Evolutionary conservation across 2,329 filamentous ascomycete species (phyloP), one percentile per base, ranked within the genome.

Genomic region (Verticillium klebahnii): DNA sequence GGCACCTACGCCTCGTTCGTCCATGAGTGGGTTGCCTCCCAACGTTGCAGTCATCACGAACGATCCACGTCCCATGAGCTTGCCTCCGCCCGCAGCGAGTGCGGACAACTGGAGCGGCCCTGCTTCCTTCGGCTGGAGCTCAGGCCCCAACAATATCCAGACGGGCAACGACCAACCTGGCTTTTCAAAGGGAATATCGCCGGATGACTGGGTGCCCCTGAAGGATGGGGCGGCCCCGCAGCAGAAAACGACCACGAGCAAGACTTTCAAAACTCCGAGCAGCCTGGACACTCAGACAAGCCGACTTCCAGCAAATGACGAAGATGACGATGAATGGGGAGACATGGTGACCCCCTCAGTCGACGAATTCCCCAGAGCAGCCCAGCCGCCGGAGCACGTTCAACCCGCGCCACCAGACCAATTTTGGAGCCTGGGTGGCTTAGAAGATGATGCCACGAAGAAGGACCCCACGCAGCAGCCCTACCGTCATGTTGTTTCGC

Each of bases 321-420:
- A 79, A 0, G 80, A 84, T 5, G 82, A 85, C 2, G 83, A 85
- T 55, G 84, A 86, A 40, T 87, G 84, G 84, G 84, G 84, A 2
- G 84, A 87, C 63, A 87, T 87, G 84, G 75, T 87, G 1, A 75
- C 74, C 8, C 80, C 79, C 3, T 78, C 76, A 60, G 59, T 63
- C 32, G 63, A 52, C 5, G 60, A 65, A 4, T 59, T 31, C 6
- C 45, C 45, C n/a, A 25, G 23, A 23, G 19, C 19, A 23, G n/a
- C 45, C 12, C 3, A 19, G n/a, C 11, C 45, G 19, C n/a, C 23
- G 9, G 19, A 19, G 11, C 19, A 52, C 12, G 45, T 14, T 11
- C 45, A 52, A 19, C n/a, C 45, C 5, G n/a, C 19, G 12, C 19
- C 45, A 29, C n/a, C 25, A 29, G 19, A 14, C 5, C 19, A 52